Evolutionary conservation across 1,139 yeast species (phyloP), one percentile per base, ranked within the genome.

Genomic region (Blastobotrys aristatus): DNA sequence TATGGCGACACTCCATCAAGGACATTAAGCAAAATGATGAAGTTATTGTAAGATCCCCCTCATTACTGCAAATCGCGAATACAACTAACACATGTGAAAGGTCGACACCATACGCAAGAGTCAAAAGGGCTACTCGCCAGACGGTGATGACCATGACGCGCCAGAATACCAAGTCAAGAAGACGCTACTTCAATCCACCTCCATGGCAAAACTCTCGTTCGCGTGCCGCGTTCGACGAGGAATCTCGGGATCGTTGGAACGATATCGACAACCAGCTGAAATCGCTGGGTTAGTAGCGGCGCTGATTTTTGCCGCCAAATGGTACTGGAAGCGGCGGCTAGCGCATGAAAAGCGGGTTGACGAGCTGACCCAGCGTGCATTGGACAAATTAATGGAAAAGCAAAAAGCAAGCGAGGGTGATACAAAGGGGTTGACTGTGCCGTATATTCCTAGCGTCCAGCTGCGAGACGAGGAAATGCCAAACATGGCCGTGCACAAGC

Each of bases 11-110:
- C 57, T 85, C 87, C 8, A 61, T 82, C 8, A 67, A 72, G 40
- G 85, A 82, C 57, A 73, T 90, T 57, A 79, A 79, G 56, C 73
- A 76, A 50, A 87, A 84, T 67, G 83, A 86, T 40, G 94, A 86
- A 61, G 77, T 85, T 65, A 80, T 79, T 72, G 89, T 84, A 83
- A 84, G 92, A 86, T 81, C 78, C 90, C 45, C 32, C 16, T 16
- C 33, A 39, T 27, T 20, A 17, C n/a, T 18, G 37, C 32, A 11
- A 81, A 74, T 57, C 49, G 43, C 51, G 46, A 35, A 22, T 24
- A 17, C 11, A 42, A 17, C 46, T 35, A 42, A 40, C 44, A 30
- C 33, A 31, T 40, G 41, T 14, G 24, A 16, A 48, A 57, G 61
- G 49, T 56, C 57, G 52, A 53, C 49, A 37, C 53, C 52, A 40